These are phyloP conservation scores for Vicia villosa DNA, from an alignment of 306 rosid genomes.

Conservation along the genomic window DNA sequence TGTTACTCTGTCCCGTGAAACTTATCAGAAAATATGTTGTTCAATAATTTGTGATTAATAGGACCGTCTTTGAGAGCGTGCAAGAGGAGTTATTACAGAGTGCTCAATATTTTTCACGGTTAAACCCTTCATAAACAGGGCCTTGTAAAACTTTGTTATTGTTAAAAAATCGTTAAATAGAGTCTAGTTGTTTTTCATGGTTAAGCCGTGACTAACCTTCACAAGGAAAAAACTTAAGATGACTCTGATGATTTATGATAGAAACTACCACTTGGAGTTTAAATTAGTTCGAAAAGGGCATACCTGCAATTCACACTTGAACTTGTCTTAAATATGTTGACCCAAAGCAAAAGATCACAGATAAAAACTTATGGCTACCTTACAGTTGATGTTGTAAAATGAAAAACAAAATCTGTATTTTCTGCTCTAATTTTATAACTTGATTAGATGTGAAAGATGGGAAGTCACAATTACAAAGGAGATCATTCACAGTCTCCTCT, in stretches of 20 bases:
- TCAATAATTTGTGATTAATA: too few species aligned
- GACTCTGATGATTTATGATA: background rate
- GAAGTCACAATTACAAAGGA: conserved; percentile 60
- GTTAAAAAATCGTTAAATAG: too few species aligned
- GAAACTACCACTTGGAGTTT: background rate
- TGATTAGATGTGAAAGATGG: conserved; percentile 51
- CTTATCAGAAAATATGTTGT: too few species aligned
- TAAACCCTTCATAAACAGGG: too few species aligned
- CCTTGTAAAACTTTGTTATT: too few species aligned
- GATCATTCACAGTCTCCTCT: conserved; percentile 42
- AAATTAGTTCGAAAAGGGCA: background rate
- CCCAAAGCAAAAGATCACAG: conserved; percentile 3
- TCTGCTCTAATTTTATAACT: conserved; percentile 20
- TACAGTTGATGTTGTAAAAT: conserved; percentile 31
- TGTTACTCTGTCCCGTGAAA: background rate
- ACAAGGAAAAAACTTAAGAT: background rate
- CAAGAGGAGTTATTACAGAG: too few species aligned
- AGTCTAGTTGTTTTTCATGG: too few species aligned
- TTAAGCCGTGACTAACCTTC: too few species aligned
- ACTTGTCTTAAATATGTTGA: background rate
- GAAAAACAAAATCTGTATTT: conserved; percentile 25
- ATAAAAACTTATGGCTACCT: conserved; percentile 19
- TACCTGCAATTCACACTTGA: conserved; percentile 2
- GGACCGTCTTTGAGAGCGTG: too few species aligned
- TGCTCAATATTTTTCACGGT: too few species aligned